phyloP scores from a whole-genome alignment of 1,139 yeast species.

The Hemisphaericaspora xylanilytica region DNA sequence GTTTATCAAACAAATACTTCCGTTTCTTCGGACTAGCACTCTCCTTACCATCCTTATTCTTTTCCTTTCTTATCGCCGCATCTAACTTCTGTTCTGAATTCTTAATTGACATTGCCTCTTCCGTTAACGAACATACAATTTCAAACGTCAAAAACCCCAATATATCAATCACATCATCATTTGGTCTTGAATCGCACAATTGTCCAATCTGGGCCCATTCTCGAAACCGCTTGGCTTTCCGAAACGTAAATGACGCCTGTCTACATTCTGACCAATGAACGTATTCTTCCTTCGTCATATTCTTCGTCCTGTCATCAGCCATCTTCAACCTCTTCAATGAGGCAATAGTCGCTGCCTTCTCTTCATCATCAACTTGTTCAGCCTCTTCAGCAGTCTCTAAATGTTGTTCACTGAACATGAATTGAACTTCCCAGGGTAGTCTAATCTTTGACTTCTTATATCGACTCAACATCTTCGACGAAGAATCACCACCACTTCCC shows the following conservation, averaged over 20 bases:
- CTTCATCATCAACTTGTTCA: constrained; percentile 82
- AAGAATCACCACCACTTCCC: constrained; percentile 40
- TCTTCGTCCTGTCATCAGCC: constrained; percentile 90
- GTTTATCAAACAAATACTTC: constrained; percentile 81
- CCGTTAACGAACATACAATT: constrained; percentile 91
- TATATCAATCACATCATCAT: constrained; percentile 95
- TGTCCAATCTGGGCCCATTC: constrained; percentile 94
- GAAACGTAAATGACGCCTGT: constrained; percentile 93
- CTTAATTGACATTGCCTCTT: constrained; percentile 82
- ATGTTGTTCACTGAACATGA: constrained; percentile 91
- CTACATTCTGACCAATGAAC: constrained; percentile 99
- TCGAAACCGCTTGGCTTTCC: constrained; percentile 87
- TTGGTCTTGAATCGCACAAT: constrained; percentile 85
- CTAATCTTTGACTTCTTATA: constrained; percentile 78
- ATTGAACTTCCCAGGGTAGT: constrained; percentile 93
- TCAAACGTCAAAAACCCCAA: constrained; percentile 94
- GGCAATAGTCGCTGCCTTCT: constrained; percentile 84
- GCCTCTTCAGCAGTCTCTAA: constrained; percentile 76
- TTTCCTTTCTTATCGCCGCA: constrained; percentile 31
- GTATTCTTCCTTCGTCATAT: constrained; percentile 95
- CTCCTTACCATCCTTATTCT: constrained; percentile 23
- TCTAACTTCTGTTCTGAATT: constrained; percentile 56
- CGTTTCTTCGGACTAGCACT: constrained; percentile 34
- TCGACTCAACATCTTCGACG: constrained; percentile 55
- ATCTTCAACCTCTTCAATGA: constrained; percentile 82